These are phyloP conservation scores for Sclerotinia nivalis DNA, from an alignment of 2,329 filamentous ascomycete species.

Conservation along the genomic window DNA sequence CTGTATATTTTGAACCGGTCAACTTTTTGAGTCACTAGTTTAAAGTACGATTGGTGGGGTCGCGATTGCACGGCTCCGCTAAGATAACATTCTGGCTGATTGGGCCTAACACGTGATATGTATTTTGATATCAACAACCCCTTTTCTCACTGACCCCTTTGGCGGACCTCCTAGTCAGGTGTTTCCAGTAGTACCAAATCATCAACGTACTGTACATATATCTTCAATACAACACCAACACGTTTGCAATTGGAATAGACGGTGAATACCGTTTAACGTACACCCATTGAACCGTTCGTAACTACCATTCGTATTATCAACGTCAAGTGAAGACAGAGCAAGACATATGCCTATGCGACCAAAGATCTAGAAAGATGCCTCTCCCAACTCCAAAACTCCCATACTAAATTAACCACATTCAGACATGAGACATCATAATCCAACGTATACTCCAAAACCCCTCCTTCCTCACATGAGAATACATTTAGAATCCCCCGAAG, in stretches of 20 bases:
- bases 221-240: constrained; percentile 4
- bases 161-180: neutral
- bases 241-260: neutral
- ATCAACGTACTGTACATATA: neutral
- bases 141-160: constrained; percentile 10
- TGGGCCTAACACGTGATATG: neutral
- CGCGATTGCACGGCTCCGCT: constrained; percentile 20
- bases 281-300: constrained; percentile 6
- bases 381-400: constrained; percentile 23
- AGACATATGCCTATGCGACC: constrained; percentile 8
- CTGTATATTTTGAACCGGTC: neutral
- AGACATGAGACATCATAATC: constrained; percentile 20
- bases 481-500: constrained; percentile 79
- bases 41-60: constrained; percentile 22
- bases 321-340: constrained; percentile 2
- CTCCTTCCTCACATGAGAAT: constrained; percentile 67
- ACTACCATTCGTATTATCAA: constrained; percentile 6
- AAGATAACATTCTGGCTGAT: constrained; percentile 26
- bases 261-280: constrained; percentile 1
- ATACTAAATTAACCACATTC: constrained; percentile 15
- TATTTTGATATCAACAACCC: constrained; percentile 8
- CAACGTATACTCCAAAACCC: constrained; percentile 12
- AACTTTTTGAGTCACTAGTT: constrained; percentile 25
- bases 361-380: constrained; percentile 20
- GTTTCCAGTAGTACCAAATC: neutral